Conservation (phyloP, 371 early-diverging fungal species). For the Mortierella sp. region DNA sequence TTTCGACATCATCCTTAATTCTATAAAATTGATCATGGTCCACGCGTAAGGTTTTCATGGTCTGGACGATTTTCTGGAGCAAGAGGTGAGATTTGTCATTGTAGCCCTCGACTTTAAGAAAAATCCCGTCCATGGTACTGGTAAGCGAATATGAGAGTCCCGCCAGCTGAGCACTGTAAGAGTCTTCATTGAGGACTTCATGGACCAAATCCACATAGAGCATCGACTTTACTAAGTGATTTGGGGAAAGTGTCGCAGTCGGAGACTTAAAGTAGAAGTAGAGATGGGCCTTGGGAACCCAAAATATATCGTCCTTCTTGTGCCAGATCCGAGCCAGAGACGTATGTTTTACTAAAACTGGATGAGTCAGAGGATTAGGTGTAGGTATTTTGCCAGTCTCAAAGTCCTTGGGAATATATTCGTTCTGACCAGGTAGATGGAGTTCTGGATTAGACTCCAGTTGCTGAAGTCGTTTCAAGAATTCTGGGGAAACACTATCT, state of each 20-base stretch:
- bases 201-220: conserved; percentile 81
- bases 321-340: conserved; percentile 85
- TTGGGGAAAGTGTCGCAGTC: conserved; percentile 40
- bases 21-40: conserved; percentile 76
- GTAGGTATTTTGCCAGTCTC: conserved; percentile 60
- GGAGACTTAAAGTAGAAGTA: conserved; percentile 18
- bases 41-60: conserved; percentile 72
- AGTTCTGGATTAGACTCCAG: conserved; percentile 66
- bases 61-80: conserved; percentile 73
- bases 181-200: conserved; percentile 83
- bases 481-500: conserved; percentile 61
- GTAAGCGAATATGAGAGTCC: conserved; percentile 80
- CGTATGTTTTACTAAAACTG: conserved; percentile 72
- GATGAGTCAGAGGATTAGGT: conserved; percentile 51
- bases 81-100: conserved; percentile 84
- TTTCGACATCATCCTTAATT: conserved; percentile 70
- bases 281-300: conserved; percentile 76
- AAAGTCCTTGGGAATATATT: conserved; percentile 83
- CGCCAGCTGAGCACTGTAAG: conserved; percentile 89
- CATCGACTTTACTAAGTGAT: conserved; percentile 58
- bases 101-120: conserved; percentile 80
- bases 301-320: conserved; percentile 93
- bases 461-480: conserved; percentile 64
- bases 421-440: conserved; percentile 80
- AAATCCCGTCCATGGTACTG: conserved; percentile 70